A percentile compares a stretch with the other conserved stretches of the same genome.
Conservation (phyloP, 805 yeast species). For the Wickerhamiella kurtzmanii region DNA sequence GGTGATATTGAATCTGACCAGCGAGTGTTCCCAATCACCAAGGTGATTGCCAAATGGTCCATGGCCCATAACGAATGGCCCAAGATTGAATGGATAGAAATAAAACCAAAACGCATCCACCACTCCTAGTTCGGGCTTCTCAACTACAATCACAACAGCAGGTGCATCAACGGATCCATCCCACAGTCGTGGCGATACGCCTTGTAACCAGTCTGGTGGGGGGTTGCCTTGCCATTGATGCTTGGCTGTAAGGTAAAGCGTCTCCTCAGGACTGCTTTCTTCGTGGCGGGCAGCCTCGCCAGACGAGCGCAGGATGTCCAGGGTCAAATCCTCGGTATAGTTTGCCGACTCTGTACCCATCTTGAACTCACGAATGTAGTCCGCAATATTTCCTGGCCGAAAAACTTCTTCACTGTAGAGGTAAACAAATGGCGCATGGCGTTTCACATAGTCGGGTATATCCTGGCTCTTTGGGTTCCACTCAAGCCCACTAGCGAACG, state of each 20-base stretch:
- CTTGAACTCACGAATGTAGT: slow-evolving; percentile 55
- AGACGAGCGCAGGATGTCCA: slow-evolving; percentile 7
- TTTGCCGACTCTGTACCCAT: slow-evolving; percentile 36
- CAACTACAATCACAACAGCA: slow-evolving; percentile 67
- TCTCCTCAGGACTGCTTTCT: slow-evolving; percentile 15
- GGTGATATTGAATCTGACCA: slow-evolving; percentile 53
- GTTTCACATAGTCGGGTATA: slow-evolving; percentile 22
- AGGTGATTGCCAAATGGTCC: slow-evolving; percentile 97
- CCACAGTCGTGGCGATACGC: slow-evolving; percentile 48
- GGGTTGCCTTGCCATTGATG: slow-evolving; percentile 56
- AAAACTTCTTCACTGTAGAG: slow-evolving; percentile 81
- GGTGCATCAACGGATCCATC: slow-evolving; percentile 74
- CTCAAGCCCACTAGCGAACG: not conserved
- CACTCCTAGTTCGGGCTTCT: slow-evolving; percentile 65
- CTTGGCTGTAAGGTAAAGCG: slow-evolving; percentile 48
- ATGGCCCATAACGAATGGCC: slow-evolving; percentile 93
- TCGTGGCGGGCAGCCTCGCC: not conserved
- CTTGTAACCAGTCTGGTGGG: slow-evolving; percentile 68
- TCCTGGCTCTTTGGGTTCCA: not conserved
- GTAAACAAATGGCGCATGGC: slow-evolving; percentile 57
- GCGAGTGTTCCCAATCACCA: slow-evolving; percentile 96
- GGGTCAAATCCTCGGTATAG: slow-evolving; percentile 20
- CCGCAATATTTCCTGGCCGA: slow-evolving; percentile 65
- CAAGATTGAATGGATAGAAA: slow-evolving; percentile 84
- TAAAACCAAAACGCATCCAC: slow-evolving; percentile 95